Evolutionary conservation across 306 rosid genomes (phyloP).

Genomic region (Vigna radiata): DNA sequence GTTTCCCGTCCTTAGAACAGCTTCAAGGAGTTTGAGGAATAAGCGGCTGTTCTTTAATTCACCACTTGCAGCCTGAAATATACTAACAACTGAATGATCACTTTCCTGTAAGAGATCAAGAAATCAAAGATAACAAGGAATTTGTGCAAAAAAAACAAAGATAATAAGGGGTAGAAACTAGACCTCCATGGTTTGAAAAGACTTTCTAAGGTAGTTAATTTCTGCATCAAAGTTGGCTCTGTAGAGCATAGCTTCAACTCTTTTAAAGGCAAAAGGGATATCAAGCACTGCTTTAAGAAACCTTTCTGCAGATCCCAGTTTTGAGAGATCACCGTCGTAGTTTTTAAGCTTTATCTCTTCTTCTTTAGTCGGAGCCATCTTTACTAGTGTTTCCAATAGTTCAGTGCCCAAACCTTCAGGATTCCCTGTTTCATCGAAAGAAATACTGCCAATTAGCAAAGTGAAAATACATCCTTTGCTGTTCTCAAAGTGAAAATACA

Average conservation of each 20-base stretch:
- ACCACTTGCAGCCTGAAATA: slow-evolving; percentile 84
- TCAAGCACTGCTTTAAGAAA: slow-evolving; percentile 92
- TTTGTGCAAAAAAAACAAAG: not conserved
- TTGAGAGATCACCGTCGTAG: slow-evolving; percentile 74
- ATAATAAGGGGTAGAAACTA: slow-evolving; percentile 8
- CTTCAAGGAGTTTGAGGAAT: slow-evolving; percentile 95
- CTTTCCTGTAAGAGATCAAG: slow-evolving; percentile 35
- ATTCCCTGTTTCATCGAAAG: slow-evolving; percentile 66
- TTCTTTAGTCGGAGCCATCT: slow-evolving; percentile 99
- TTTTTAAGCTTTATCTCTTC: slow-evolving; percentile 92
- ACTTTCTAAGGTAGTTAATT: slow-evolving; percentile 83
- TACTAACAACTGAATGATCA: slow-evolving; percentile 34
- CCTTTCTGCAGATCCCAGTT: slow-evolving; percentile 94
- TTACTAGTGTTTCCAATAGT: slow-evolving; percentile 95
- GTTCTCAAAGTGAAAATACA: slow-evolving; percentile 14
- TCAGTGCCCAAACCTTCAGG: slow-evolving; percentile 93
- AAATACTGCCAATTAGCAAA: slow-evolving; percentile 24
- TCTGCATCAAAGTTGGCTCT: slow-evolving; percentile 94
- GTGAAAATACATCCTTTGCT: not conserved
- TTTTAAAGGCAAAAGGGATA: slow-evolving; percentile 87
- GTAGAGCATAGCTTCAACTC: slow-evolving; percentile 99
- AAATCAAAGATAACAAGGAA: slow-evolving; percentile 33
- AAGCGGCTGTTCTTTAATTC: slow-evolving; percentile 88
- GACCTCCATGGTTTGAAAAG: slow-evolving; percentile 94
- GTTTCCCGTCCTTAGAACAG: slow-evolving; percentile 98